Percentiles rank a stretch among this genome's conserved stretches.
Evolutionary conservation across 345 rosid genomes (phyloP).

Genomic region (Pugionium cornutum): DNA sequence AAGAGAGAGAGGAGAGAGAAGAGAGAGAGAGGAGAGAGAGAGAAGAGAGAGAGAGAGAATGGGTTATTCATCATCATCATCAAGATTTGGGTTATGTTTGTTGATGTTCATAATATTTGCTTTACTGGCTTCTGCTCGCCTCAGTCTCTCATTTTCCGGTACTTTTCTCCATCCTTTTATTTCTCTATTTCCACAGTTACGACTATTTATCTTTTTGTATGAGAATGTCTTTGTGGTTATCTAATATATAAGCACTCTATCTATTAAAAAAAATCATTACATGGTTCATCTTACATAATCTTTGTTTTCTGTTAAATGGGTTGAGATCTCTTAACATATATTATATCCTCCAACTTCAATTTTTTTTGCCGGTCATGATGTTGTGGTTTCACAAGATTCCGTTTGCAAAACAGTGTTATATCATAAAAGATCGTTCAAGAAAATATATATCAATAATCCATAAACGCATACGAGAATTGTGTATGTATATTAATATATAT

Average conservation of each 20-base stretch:
- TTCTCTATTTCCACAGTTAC: not conserved
- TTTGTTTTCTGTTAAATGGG: not conserved
- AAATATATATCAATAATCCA: too few species aligned
- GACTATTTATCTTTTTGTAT: not conserved
- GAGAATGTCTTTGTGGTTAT: not conserved
- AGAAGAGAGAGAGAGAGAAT: constrained; percentile 27
- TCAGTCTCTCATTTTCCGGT: constrained; percentile 46
- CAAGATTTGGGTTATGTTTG: constrained; percentile 35
- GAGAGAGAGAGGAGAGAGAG: not conserved
- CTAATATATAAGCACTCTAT: not conserved
- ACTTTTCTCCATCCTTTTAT: not conserved
- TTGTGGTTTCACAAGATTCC: too few species aligned
- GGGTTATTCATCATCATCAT: constrained; percentile 37
- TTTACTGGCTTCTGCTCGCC: constrained; percentile 45
- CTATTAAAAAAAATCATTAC: not conserved
- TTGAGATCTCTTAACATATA: too few species aligned
- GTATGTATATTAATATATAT: too few species aligned
- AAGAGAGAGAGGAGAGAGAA: not conserved
- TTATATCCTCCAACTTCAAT: too few species aligned
- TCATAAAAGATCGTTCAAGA: too few species aligned
- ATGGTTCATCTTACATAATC: constrained; percentile 3
- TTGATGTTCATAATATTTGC: constrained; percentile 38
- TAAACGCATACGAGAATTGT: too few species aligned
- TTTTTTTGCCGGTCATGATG: too few species aligned
- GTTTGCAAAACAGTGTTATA: too few species aligned